Conservation (phyloP, 2,329 filamentous ascomycete genomes). For the Seiridium cupressi region DNA sequence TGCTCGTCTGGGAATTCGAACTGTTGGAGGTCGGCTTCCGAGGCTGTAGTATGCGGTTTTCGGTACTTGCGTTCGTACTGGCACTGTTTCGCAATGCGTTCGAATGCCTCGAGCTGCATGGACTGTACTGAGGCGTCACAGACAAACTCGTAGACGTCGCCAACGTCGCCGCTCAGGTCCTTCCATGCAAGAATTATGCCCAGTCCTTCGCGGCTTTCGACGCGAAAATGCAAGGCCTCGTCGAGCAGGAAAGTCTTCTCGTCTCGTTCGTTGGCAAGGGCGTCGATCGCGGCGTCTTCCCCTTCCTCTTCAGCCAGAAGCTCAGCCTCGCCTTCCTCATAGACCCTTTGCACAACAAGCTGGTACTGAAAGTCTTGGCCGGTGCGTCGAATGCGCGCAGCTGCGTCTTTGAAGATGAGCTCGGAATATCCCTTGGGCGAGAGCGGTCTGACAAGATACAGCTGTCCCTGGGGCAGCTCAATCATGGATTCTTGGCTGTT, state of each 20-base stretch:
- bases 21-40: conserved; percentile 74
- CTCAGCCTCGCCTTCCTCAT: conserved; percentile 96
- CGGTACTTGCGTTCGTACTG: conserved; percentile 97
- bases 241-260: conserved; percentile 98
- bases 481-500: conserved; percentile 88
- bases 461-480: conserved; percentile 91
- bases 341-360: conserved; percentile 91
- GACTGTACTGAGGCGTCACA: conserved; percentile 74
- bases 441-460: conserved; percentile 92
- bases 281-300: conserved; percentile 74
- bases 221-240: conserved; percentile 82
- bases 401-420: conserved; percentile 97
- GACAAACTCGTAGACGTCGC: conserved; percentile 97
- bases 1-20: conserved; percentile 74
- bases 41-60: conserved; percentile 74
- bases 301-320: conserved; percentile 85
- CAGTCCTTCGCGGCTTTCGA: conserved; percentile 74
- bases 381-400: conserved; percentile 86
- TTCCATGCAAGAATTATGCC: conserved; percentile 92
- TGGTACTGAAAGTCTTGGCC: conserved; percentile 97
- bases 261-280: conserved; percentile 79
- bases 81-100: conserved; percentile 81
- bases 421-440: conserved; percentile 98
- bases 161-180: conserved; percentile 88
- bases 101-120: conserved; percentile 75